phyloP scores from a whole-genome alignment of 2,329 filamentous ascomycete species.

The Ophiostoma tasmaniense region DNA sequence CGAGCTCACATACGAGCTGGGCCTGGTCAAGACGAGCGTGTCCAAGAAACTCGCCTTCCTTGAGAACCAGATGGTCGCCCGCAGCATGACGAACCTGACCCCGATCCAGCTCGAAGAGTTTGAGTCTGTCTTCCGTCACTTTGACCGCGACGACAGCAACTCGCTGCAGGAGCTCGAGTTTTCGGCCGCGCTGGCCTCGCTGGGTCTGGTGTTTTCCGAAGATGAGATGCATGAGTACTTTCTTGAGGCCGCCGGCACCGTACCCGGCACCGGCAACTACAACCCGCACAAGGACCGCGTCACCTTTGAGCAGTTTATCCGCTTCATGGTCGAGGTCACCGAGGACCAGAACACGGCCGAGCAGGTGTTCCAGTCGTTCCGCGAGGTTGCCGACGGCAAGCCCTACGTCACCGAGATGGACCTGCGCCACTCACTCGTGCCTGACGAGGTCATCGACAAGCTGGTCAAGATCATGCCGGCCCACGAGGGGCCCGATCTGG shows the following conservation, averaged over 20 bases:
- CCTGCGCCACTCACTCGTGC: constrained; percentile 85
- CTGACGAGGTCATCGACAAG: constrained; percentile 94
- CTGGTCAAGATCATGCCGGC: constrained; percentile 77
- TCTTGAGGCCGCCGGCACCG: constrained; percentile 62
- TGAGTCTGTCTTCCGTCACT: constrained; percentile 95
- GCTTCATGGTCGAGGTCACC: constrained; percentile 98
- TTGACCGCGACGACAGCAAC: constrained; percentile 88
- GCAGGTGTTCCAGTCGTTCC: constrained; percentile 96
- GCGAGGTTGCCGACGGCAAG: constrained; percentile 95
- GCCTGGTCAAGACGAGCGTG: constrained; percentile 82
- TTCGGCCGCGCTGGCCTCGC: constrained; percentile 85
- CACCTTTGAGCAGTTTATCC: constrained; percentile 96
- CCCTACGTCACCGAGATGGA: constrained; percentile 98
- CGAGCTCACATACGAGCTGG: constrained; percentile 86
- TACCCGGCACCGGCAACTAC: constrained; percentile 5
- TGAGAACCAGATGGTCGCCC: constrained; percentile 96
- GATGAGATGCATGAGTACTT: constrained; percentile 98
- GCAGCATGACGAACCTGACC: constrained; percentile 97
- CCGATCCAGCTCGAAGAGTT: constrained; percentile 98
- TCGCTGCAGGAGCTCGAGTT: constrained; percentile 90
- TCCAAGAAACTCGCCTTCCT: constrained; percentile 95
- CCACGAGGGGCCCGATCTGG: constrained; percentile 75
- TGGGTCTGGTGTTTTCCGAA: constrained; percentile 93
- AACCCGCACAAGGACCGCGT: constrained; percentile 56
- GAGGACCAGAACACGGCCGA: constrained; percentile 98